Conservation (phyloP, 1,139 yeast species). For the Magnusiomyces paraingens region DNA sequence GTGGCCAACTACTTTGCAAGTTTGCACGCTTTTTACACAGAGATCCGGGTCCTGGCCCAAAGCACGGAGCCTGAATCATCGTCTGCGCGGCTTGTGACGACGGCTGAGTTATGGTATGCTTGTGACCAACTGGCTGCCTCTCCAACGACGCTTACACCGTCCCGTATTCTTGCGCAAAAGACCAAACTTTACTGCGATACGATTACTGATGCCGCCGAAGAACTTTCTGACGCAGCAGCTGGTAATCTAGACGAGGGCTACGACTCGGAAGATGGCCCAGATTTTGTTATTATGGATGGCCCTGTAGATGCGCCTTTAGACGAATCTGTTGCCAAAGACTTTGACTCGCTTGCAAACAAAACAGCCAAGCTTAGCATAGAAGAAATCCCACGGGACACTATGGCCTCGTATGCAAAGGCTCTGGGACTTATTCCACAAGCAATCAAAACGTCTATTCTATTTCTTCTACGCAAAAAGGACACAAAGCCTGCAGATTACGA, state of each 20-base stretch:
- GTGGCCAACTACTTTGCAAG: background rate
- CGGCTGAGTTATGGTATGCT: constrained; percentile 15
- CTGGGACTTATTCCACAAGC: too few species aligned
- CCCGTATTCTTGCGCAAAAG: constrained; percentile 12
- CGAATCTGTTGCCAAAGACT: background rate
- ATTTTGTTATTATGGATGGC: constrained; percentile 1
- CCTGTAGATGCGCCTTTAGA: background rate
- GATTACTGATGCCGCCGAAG: constrained; percentile 11
- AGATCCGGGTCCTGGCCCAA: background rate
- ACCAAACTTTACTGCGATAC: constrained; percentile 7
- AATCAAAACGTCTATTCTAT: too few species aligned
- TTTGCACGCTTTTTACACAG: background rate
- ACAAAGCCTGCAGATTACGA: too few species aligned
- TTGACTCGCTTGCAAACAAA: background rate
- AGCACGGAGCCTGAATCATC: background rate
- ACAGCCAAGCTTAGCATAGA: background rate
- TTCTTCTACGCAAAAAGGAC: too few species aligned
- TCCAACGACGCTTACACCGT: constrained; percentile 8
- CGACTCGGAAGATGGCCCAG: constrained; percentile 1
- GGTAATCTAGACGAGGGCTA: constrained; percentile 5
- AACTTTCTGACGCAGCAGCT: constrained; percentile 8
- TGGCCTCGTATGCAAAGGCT: too few species aligned
- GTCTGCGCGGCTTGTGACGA: constrained; percentile 8
- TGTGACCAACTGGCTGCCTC: constrained; percentile 12
- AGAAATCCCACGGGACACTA: too few species aligned